Base-by-base conservation (phyloP, 2,329 filamentous ascomycete species). In the Aotearoamyces nothofagi region DNA sequence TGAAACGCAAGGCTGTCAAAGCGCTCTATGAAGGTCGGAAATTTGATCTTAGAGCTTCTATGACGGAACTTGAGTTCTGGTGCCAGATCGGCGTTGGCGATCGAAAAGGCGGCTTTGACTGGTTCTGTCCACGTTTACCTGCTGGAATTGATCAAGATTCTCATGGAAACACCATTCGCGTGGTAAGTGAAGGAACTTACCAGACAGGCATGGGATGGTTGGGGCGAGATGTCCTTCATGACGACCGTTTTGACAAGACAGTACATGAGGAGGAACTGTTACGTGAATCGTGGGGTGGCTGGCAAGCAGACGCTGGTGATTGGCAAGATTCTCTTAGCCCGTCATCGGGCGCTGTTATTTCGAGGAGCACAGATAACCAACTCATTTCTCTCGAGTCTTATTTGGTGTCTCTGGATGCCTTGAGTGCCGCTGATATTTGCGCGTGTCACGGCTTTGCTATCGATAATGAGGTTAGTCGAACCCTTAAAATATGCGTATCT, bases 41-140 rank as follows among this genome's bases (percentile, higher is more conserved):
- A 2, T 55, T 64, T 15, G 90, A 98, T 48, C 56, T 98, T 9
- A 74, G 90, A 31, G 82, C 77, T 13, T 75, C 78, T 2, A 70
- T 98, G 27, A 74, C 67, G 32, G 84, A 96, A 36, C 64, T 98
- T 15, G 77, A 92, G 48, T 90, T 92, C 48, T 98, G 87, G 87
- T 98, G 92, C 49, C 90, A 98, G 50, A 84, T 96, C 54, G 83
- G 78, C 0, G 72, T 98, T 7, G 92, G 90, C 4, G 90, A 93
- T 47, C 63, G 71, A n/a, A 79, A 79, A 41, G 79, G 80, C 12
- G 87, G 90, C 0, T 67, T 92, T 24, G 80, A 87, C 43, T 98
- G 92, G 87, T 81, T 92, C 42, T 74, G 78, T 41, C 70, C 77
- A 26, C 66, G 77, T 32, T 87, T 76, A 72, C 79, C 81, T 6